A percentile compares a stretch with the other conserved stretches of the same genome.
These are phyloP conservation scores for Fraxinus nigra DNA, from an alignment of 305 asterid species.

Conservation along the genomic window DNA sequence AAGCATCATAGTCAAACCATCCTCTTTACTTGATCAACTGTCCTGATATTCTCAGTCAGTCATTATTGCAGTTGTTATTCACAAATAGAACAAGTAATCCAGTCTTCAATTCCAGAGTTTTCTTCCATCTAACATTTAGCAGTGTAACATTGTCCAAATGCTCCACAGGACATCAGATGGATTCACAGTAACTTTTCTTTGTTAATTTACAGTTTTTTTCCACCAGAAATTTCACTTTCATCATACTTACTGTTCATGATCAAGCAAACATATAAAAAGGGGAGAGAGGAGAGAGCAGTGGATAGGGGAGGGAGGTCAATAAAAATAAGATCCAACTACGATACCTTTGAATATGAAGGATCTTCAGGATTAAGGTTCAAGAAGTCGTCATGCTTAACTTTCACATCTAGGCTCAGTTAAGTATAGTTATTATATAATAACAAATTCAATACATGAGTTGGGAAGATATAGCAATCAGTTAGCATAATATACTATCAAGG, in stretches of 20 bases:
- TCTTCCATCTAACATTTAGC: not conserved
- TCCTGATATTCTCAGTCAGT: not conserved
- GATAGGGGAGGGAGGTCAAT: not conserved
- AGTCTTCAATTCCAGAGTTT: not conserved
- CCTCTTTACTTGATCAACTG: not conserved
- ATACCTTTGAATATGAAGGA: slow-evolving; percentile 71
- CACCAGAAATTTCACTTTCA: not conserved
- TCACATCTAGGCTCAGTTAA: slow-evolving; percentile 70
- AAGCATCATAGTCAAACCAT: not conserved
- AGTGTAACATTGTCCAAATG: not conserved
- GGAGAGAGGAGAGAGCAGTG: not conserved
- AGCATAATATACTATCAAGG: not conserved
- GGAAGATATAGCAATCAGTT: slow-evolving; percentile 5
- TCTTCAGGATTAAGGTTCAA: slow-evolving; percentile 58
- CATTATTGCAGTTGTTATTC: not conserved
- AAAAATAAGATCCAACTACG: not conserved
- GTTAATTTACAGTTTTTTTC: not conserved
- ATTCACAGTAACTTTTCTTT: not conserved
- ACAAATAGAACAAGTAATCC: not conserved
- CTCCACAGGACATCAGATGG: not conserved
- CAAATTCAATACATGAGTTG: slow-evolving; percentile 1
- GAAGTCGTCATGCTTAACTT: slow-evolving; percentile 74
- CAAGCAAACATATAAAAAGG: not conserved
- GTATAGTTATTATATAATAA: slow-evolving; percentile 24
- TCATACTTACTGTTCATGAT: not conserved